Base-by-base conservation (phyloP, 2,329 filamentous ascomycete species). In the Purpureocillium lavendulum region DNA sequence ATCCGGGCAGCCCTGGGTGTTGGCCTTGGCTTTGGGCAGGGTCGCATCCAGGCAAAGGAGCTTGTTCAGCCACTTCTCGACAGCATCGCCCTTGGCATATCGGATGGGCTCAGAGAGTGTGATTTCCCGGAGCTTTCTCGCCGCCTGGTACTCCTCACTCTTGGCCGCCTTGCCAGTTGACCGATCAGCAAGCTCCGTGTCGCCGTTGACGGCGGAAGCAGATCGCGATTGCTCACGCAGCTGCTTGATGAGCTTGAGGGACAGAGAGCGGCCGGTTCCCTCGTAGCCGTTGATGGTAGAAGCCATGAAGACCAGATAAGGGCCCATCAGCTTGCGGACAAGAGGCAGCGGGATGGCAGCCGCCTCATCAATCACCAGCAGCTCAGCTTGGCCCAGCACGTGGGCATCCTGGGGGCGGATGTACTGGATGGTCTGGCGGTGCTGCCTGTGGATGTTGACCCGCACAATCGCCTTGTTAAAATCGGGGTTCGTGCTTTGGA, bases 221-320 rank as follows among this genome's bases (percentile, higher is more conserved):
- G 79, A 78, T 51, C 85, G 75, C 28, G 90, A 94, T 58, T 98
- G 89, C 54, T 98, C 90, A 42, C 92, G 82, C 17, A 98, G 77
- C 63, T 98, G 90, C 60, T 97, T 94, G 48, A 98, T 96, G 49
- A 98, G 73, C 66, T 98, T 98, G 39, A 98, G 69, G 1, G 92
- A 97, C 6, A 98, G 73, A 1, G 92, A 97, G 42, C 92, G 80
- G 31, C 92, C 92, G 7, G 92, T 98, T 41, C 92, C 92, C 67
- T 98, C 92, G 59, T 98, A 98, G 42, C 92, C 92, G 57, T 97
- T 97, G 66, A 98, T 96, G 2, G 92, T 98, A 1, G 92, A 98
- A 1, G 94, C 88, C 92, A 98, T 97, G 64, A 98, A 98, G 8
- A 97, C 88, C 30, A 98, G 71, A 61, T 98, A 98, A 12, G 90